Percentiles rank a stretch among this genome's conserved stretches.
These are phyloP conservation scores for Cruciata laevipes DNA, from an alignment of 257 asterid genomes.

Conservation along the genomic window DNA sequence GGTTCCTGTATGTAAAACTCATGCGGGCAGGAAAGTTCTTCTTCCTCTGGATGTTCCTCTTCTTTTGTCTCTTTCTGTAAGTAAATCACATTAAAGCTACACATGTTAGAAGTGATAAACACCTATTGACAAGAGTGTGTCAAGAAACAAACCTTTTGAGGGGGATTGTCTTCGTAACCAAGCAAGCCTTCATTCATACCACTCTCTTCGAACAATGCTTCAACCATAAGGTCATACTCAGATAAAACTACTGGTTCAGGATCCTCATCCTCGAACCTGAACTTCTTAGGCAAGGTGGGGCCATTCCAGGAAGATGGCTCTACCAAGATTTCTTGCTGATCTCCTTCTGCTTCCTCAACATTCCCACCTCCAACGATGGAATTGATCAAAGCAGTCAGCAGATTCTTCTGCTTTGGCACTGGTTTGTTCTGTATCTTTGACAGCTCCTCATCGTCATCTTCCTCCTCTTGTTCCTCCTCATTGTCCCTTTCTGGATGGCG, in stretches of 20 bases:
- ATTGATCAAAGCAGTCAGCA: background rate
- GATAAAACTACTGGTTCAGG: constrained; percentile 29
- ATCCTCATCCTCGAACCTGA: constrained; percentile 40
- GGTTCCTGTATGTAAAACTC: background rate
- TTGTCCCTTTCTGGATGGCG: background rate
- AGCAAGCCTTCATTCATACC: background rate
- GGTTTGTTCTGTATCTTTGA: background rate
- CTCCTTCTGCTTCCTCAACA: background rate
- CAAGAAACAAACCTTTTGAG: background rate
- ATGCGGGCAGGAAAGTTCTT: background rate
- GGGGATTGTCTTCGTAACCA: background rate
- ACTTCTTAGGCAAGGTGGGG: constrained; percentile 28
- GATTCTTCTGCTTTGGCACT: background rate
- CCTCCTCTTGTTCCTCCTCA: background rate
- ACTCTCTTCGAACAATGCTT: constrained; percentile 25
- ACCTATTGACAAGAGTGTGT: background rate
- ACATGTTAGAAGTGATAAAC: background rate
- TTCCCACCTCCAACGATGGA: background rate
- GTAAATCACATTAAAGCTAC: background rate
- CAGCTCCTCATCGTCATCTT: background rate
- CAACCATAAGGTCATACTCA: constrained; percentile 28
- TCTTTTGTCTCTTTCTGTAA: background rate
- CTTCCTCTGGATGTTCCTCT: background rate
- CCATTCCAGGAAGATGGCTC: constrained; percentile 7
- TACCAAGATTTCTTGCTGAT: background rate